Percentiles rank a stretch among this genome's conserved stretches.
These are phyloP conservation scores for Oryza punctata DNA, from an alignment of 176 grass and related monocot genomes.

Conservation along the genomic window DNA sequence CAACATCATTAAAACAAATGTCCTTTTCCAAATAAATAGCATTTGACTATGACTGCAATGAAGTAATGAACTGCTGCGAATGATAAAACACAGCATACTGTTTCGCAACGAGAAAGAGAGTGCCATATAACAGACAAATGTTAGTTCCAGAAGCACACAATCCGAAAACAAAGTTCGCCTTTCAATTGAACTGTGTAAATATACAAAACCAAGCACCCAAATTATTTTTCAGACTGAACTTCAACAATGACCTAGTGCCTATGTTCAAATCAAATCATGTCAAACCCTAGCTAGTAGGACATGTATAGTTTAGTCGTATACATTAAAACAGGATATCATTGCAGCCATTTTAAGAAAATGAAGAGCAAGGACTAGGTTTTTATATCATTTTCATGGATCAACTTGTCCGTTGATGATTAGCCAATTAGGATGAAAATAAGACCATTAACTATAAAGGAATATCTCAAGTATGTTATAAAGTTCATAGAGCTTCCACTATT, in stretches of 20 bases:
- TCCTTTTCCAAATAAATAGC: not conserved
- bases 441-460: not conserved
- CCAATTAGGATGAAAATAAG: not conserved
- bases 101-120: not conserved
- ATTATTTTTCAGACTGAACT: not conserved
- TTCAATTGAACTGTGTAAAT: not conserved
- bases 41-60: not conserved
- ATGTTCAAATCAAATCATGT: not conserved
- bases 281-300: too few species aligned
- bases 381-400: conserved; percentile 6
- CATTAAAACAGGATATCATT: not conserved
- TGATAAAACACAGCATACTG: not conserved
- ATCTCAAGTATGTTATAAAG: conserved; percentile 8
- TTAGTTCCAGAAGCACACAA: not conserved
- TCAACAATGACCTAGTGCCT: not conserved
- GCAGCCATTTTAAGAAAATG: not conserved
- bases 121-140: not conserved
- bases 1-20: not conserved
- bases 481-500: conserved; percentile 11
- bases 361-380: not conserved
- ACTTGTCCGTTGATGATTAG: conserved; percentile 5
- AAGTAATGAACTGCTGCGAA: not conserved
- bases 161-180: not conserved
- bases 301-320: not conserved
- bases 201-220: conserved; percentile 1